Evolutionary conservation across 2,329 filamentous ascomycete species (phyloP).

Genomic region (Neonectria neomacrospora): DNA sequence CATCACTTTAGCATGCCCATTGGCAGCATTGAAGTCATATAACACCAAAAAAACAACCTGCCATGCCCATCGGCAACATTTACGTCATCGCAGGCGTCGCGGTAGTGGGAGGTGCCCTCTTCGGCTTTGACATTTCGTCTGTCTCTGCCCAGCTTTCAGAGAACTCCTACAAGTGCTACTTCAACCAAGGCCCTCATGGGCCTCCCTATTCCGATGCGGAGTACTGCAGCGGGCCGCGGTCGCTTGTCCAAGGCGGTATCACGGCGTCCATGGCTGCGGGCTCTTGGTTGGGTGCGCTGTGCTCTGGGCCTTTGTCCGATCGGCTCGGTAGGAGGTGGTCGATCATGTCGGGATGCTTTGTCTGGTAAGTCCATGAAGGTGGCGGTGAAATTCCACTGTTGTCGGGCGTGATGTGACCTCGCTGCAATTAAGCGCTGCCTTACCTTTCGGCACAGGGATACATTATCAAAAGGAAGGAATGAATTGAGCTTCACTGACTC

Average conservation of each 20-base stretch:
- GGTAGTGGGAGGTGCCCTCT: constrained; percentile 41
- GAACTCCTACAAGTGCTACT: constrained; percentile 53
- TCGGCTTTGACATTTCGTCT: constrained; percentile 42
- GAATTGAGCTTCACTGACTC: too few relatives aligned
- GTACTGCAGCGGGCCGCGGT: constrained; percentile 49
- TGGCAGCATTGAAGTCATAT: neutral
- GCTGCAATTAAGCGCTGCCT: too few relatives aligned
- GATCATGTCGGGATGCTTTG: constrained; percentile 61
- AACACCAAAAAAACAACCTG: neutral
- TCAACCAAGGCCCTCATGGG: constrained; percentile 50
- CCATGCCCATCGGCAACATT: constrained; percentile 36
- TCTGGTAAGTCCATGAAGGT: constrained; percentile 56
- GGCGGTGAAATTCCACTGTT: too few relatives aligned
- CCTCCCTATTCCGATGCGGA: constrained; percentile 45
- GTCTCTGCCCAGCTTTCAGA: constrained; percentile 44
- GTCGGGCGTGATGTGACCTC: too few relatives aligned
- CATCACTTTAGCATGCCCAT: neutral
- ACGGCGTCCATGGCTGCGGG: constrained; percentile 63
- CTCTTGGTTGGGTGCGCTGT: constrained; percentile 60
- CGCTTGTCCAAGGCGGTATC: constrained; percentile 62
- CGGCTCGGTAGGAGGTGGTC: constrained; percentile 60
- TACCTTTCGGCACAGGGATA: too few relatives aligned
- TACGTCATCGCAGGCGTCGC: constrained; percentile 41
- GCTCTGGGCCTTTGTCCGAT: constrained; percentile 62
- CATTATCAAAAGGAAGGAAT: too few relatives aligned